Conservation (phyloP, 176 grass and related monocot genomes). For the Aegilops sharonensis region DNA sequence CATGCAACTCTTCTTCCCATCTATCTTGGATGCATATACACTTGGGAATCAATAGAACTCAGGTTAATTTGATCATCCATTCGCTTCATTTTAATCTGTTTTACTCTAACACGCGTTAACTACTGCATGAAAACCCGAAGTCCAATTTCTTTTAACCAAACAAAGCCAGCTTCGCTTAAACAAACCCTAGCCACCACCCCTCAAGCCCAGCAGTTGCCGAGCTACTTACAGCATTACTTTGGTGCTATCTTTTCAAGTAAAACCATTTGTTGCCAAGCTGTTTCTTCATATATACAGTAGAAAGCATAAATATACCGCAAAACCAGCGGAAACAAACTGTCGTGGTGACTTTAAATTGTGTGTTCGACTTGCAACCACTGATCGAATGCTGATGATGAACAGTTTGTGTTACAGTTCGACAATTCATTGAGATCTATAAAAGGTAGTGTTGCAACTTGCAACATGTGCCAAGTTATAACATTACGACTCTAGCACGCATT, state of each 20-base stretch:
- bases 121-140: too few relatives aligned
- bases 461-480: neutral
- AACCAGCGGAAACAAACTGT: neutral
- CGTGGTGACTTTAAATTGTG: neutral
- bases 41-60: too few relatives aligned
- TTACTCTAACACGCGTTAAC: too few relatives aligned
- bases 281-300: neutral
- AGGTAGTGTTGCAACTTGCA: neutral
- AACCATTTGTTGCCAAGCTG: neutral
- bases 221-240: neutral
- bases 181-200: too few relatives aligned
- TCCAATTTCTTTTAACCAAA: too few relatives aligned
- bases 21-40: too few relatives aligned
- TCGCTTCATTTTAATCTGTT: too few relatives aligned
- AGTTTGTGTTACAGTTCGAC: neutral
- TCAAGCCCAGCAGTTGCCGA: too few relatives aligned
- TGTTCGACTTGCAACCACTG: neutral
- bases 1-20: too few relatives aligned
- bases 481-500: slow-evolving; percentile 8
- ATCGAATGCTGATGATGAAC: neutral
- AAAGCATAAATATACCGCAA: neutral
- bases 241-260: neutral
- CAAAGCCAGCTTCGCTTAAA: too few relatives aligned
- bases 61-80: too few relatives aligned
- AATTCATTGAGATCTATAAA: neutral